phyloP scores from a whole-genome alignment of 108 stramenopile species.

The Fistulifera solaris region DNA sequence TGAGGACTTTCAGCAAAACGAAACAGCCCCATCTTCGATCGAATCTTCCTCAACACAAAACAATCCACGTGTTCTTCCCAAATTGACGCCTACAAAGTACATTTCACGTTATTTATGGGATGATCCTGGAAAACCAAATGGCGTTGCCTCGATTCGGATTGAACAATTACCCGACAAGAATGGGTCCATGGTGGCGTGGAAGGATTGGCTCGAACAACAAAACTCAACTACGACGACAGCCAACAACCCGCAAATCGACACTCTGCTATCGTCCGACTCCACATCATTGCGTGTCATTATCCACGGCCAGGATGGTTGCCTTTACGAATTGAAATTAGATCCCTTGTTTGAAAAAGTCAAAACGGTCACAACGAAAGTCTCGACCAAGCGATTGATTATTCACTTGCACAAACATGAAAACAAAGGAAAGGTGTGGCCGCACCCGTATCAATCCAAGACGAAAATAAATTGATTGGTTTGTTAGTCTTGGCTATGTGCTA shows the following conservation, averaged over 20 bases:
- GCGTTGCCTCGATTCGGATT: slow-evolving; percentile 62
- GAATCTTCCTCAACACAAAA: slow-evolving; percentile 5
- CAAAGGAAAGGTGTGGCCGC: too few relatives aligned
- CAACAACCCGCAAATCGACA: slow-evolving; percentile 27
- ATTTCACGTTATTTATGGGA: slow-evolving; percentile 77
- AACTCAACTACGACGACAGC: slow-evolving; percentile 15
- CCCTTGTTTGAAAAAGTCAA: slow-evolving; percentile 50
- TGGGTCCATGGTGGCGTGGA: slow-evolving; percentile 24
- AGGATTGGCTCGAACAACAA: slow-evolving; percentile 14
- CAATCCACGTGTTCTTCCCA: background rate
- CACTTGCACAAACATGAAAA: slow-evolving; percentile 33
- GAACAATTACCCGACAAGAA: slow-evolving; percentile 40
- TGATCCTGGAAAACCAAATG: slow-evolving; percentile 55
- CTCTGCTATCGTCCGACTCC: slow-evolving; percentile 32
- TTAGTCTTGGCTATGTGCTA: too few relatives aligned
- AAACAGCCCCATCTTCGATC: background rate
- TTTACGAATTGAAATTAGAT: slow-evolving; percentile 46
- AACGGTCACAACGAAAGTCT: slow-evolving; percentile 39
- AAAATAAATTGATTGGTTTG: too few relatives aligned
- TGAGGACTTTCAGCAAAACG: background rate
- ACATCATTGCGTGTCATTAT: slow-evolving; percentile 32
- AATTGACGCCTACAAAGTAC: background rate
- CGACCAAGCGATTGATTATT: slow-evolving; percentile 47
- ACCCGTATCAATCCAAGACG: too few relatives aligned
- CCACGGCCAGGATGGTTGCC: slow-evolving; percentile 1